These are phyloP conservation scores for Hypoxylon fragiforme DNA, from an alignment of 495 filamentous ascomycete genomes.

Conservation along the genomic window DNA sequence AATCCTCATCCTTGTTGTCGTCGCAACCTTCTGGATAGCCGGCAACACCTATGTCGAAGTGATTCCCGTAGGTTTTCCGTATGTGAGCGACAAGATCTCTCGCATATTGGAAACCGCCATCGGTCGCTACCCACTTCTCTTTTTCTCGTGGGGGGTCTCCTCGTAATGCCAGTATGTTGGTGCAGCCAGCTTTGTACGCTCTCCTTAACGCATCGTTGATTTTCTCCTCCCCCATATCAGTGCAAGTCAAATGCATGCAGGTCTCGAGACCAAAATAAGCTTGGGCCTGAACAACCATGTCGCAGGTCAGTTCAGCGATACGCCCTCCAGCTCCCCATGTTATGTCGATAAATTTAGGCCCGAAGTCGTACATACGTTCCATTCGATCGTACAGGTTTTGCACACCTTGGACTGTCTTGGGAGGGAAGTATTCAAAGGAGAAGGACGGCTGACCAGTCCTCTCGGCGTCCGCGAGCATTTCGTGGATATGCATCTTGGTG, in stretches of 20 bases:
- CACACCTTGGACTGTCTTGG: conserved; percentile 98
- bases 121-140: conserved; percentile 86
- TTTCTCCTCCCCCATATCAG: conserved; percentile 91
- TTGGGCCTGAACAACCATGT: conserved; percentile 97
- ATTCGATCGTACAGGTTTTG: conserved; percentile 99
- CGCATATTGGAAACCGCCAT: conserved; percentile 87
- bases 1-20: conserved; percentile 82
- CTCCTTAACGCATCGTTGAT: conserved; percentile 85
- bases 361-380: conserved; percentile 95
- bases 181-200: conserved; percentile 94
- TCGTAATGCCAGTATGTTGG: conserved; percentile 93
- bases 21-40: conserved; percentile 97
- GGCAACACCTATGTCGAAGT: conserved; percentile 97
- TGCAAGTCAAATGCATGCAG: conserved; percentile 99
- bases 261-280: conserved; percentile 96
- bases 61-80: conserved; percentile 82
- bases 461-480: conserved; percentile 86
- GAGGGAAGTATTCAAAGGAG: conserved; percentile 99
- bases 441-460: conserved; percentile 76
- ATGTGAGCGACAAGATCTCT: conserved; percentile 95
- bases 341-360: conserved; percentile 95
- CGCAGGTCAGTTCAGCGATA: conserved; percentile 86
- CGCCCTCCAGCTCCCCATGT: conserved; percentile 98
- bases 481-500: conserved; percentile 76
- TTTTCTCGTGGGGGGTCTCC: conserved; percentile 95